Conservation (phyloP, 768 basidiomycete genomes). For the Suillus bovinus region DNA sequence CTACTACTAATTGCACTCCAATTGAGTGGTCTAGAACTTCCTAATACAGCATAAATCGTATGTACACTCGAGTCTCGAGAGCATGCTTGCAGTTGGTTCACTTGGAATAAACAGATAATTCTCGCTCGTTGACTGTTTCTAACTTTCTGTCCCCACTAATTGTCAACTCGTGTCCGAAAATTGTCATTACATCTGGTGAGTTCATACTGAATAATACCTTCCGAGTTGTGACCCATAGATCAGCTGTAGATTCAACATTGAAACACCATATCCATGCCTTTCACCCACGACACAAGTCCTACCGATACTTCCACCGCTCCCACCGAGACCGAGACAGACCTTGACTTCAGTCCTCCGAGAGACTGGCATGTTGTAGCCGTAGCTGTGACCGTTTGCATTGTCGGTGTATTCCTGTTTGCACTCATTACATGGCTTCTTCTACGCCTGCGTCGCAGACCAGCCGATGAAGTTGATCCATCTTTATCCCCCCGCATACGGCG, state of each 20-base stretch:
- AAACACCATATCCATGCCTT: conserved; percentile 12
- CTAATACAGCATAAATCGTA: conserved; percentile 12
- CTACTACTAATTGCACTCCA: neutral
- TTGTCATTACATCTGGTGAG: neutral
- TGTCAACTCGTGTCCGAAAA: neutral
- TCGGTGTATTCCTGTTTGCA: conserved; percentile 25
- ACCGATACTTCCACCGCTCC: conserved; percentile 12
- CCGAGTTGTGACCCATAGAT: neutral
- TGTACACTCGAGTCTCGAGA: neutral
- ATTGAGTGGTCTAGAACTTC: conserved; percentile 14
- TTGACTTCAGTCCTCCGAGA: conserved; percentile 18
- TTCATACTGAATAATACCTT: neutral
- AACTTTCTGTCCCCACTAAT: neutral
- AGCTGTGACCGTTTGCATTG: conserved; percentile 25
- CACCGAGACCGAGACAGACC: conserved; percentile 4
- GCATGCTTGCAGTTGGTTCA: neutral
- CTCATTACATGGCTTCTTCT: conserved; percentile 28
- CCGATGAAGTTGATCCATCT: neutral
- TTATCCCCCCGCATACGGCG: conserved; percentile 4
- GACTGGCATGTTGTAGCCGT: conserved; percentile 22
- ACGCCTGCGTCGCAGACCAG: conserved; percentile 22
- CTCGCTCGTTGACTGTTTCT: neutral
- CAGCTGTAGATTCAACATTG: neutral
- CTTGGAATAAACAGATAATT: neutral
- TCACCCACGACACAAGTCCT: conserved; percentile 9